Percentiles rank a stretch among this genome's conserved stretches.
These are phyloP conservation scores for Iberis pinnata DNA, from an alignment of 345 rosid genomes.

Conservation along the genomic window DNA sequence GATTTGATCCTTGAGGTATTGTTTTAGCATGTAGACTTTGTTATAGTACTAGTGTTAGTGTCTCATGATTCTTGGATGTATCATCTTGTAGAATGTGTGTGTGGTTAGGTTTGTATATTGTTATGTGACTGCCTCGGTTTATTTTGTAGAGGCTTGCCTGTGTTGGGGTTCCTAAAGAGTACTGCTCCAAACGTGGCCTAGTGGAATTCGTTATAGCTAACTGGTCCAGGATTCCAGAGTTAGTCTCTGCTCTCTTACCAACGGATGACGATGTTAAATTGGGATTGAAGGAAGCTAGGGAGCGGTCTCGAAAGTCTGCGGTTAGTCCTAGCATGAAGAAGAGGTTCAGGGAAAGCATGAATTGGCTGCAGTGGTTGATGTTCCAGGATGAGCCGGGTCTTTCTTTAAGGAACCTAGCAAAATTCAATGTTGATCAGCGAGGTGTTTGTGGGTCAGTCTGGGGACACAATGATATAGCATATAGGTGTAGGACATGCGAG, in stretches of 20 bases:
- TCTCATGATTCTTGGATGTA: not conserved
- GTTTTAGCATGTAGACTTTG: not conserved
- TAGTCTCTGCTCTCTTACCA: constrained; percentile 61
- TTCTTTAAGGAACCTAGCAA: constrained; percentile 44
- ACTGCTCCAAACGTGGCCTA: constrained; percentile 38
- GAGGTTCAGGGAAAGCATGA: constrained; percentile 47
- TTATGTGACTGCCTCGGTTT: constrained; percentile 12
- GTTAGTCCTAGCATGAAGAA: constrained; percentile 31
- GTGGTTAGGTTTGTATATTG: constrained; percentile 1
- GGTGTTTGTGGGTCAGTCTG: constrained; percentile 97
- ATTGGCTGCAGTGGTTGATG: constrained; percentile 90
- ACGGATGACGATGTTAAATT: constrained; percentile 54
- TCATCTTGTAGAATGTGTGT: not conserved
- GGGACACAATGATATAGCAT: constrained; percentile 90
- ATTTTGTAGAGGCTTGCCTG: constrained; percentile 57
- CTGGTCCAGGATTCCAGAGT: constrained; percentile 32
- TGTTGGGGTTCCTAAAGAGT: constrained; percentile 52
- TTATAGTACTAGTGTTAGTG: not conserved
- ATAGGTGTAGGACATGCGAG: constrained; percentile 76
- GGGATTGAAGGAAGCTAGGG: constrained; percentile 30
- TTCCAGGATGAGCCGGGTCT: constrained; percentile 51
- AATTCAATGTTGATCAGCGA: constrained; percentile 44
- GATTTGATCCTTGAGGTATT: constrained; percentile 50
- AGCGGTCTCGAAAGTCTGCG: constrained; percentile 28
- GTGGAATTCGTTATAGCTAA: constrained; percentile 45